Evolutionary conservation across 2,329 filamentous ascomycete species (phyloP).

Genomic region (Remersonia thermophila): DNA sequence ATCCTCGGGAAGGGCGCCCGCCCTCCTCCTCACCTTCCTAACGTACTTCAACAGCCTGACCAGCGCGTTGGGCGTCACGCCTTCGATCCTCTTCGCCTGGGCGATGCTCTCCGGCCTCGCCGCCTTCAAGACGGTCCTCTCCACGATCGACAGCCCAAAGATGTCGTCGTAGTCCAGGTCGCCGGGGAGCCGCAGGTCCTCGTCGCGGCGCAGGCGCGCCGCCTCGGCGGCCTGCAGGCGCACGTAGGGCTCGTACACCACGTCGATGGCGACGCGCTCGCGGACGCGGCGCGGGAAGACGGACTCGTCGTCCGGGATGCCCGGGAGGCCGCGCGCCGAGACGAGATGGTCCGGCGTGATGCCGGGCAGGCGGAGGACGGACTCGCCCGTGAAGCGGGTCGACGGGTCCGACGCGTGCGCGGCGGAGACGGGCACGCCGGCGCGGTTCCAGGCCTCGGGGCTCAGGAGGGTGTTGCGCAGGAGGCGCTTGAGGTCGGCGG

Average conservation of each 20-base stretch:
- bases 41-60: constrained; percentile 52
- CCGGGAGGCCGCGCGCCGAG: constrained; percentile 1
- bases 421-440: constrained; percentile 44
- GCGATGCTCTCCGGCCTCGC: constrained; percentile 75
- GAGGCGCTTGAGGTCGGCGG: constrained; percentile 49
- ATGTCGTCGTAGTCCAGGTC: constrained; percentile 68
- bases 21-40: constrained; percentile 22
- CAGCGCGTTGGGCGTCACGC: constrained; percentile 51
- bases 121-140: constrained; percentile 56
- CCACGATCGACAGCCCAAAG: constrained; percentile 64
- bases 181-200: constrained; percentile 56
- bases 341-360: constrained; percentile 1
- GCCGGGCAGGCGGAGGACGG: constrained; percentile 49
- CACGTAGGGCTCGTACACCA: constrained; percentile 78
- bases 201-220: constrained; percentile 60
- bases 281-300: constrained; percentile 46
- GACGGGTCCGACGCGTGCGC: constrained; percentile 47
- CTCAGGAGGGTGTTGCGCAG: constrained; percentile 48
- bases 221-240: constrained; percentile 56
- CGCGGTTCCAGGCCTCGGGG: constrained; percentile 52
- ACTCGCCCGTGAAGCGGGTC: constrained; percentile 58
- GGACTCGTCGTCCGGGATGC: neutral
- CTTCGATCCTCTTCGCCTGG: constrained; percentile 80
- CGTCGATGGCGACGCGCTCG: constrained; percentile 66
- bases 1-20: neutral